Percentiles rank a stretch among this genome's conserved stretches.
These are phyloP conservation scores for Suhomyces chickasaworum DNA, from an alignment of 1,139 yeast genomes.

Conservation along the genomic window DNA sequence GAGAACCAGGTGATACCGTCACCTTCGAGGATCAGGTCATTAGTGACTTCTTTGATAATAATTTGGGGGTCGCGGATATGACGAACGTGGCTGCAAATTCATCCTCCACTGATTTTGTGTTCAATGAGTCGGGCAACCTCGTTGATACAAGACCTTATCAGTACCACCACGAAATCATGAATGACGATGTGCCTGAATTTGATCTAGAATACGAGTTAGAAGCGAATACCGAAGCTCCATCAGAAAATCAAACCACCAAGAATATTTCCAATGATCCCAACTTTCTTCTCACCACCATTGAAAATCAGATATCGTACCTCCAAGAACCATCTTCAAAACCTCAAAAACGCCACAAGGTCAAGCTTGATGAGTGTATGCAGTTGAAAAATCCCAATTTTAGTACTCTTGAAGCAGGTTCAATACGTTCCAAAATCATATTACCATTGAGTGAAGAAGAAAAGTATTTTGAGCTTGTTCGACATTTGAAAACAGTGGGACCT, in stretches of 20 bases:
- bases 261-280: slow-evolving; percentile 17
- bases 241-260: slow-evolving; percentile 1
- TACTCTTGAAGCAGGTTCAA: too few relatives aligned
- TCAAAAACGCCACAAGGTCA: neutral
- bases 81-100: slow-evolving; percentile 8
- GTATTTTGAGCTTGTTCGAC: neutral
- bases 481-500: neutral
- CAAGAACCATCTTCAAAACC: neutral
- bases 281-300: slow-evolving; percentile 18
- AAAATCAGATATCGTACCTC: slow-evolving; percentile 7
- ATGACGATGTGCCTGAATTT: slow-evolving; percentile 8
- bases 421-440: too few relatives aligned
- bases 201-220: slow-evolving; percentile 12
- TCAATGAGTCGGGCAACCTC: slow-evolving; percentile 12
- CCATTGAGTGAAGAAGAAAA: neutral
- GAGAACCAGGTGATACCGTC: neutral
- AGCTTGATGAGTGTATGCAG: neutral
- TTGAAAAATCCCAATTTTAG: too few relatives aligned
- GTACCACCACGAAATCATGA: neutral
- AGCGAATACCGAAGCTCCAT: neutral
- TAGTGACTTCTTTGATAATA: slow-evolving; percentile 6
- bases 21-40: slow-evolving; percentile 9
- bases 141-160: neutral
- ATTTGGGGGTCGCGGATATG: slow-evolving; percentile 1
- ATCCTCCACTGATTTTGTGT: slow-evolving; percentile 10